Conservation (phyloP, 371 early-diverging fungal genomes). For the Mucor saturninus region DNA sequence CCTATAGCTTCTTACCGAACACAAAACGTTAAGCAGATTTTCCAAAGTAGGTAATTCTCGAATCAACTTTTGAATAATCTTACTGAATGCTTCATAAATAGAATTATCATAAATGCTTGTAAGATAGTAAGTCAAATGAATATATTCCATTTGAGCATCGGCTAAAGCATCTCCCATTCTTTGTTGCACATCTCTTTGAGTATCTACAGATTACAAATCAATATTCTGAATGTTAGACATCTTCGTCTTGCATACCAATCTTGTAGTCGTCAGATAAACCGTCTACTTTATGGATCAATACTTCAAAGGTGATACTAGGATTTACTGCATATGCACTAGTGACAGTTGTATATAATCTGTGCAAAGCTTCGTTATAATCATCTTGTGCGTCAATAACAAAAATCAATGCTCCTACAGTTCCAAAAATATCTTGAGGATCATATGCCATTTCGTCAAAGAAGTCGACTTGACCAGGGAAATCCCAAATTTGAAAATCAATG, state of each 20-base stretch:
- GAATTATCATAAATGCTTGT: constrained; percentile 96
- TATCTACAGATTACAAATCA: constrained; percentile 61
- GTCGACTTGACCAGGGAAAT: constrained; percentile 93
- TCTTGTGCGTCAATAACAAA: constrained; percentile 97
- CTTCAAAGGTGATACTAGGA: constrained; percentile 85
- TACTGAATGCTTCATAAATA: constrained; percentile 94
- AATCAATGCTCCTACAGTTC: constrained; percentile 80
- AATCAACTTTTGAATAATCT: constrained; percentile 92
- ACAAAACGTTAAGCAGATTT: constrained; percentile 90
- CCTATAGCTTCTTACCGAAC: constrained; percentile 66
- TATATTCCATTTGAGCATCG: constrained; percentile 81
- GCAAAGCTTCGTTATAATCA: constrained; percentile 84
- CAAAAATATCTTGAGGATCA: constrained; percentile 77
- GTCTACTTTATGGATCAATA: constrained; percentile 96
- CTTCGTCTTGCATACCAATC: constrained; percentile 60
- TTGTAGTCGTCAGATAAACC: constrained; percentile 94
- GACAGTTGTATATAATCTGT: constrained; percentile 76
- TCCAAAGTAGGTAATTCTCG: constrained; percentile 88
- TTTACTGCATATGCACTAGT: constrained; percentile 81
- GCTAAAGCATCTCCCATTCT: constrained; percentile 85
- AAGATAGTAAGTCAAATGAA: constrained; percentile 83
- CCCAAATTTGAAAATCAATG: constrained; percentile 91
- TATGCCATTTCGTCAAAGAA: constrained; percentile 74
- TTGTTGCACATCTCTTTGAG: constrained; percentile 91
- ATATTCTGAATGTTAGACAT: not conserved